A percentile compares a stretch with the other conserved stretches of the same genome.
These are phyloP conservation scores for Podospora appendiculata DNA, from an alignment of 495 filamentous ascomycete species.

Conservation along the genomic window DNA sequence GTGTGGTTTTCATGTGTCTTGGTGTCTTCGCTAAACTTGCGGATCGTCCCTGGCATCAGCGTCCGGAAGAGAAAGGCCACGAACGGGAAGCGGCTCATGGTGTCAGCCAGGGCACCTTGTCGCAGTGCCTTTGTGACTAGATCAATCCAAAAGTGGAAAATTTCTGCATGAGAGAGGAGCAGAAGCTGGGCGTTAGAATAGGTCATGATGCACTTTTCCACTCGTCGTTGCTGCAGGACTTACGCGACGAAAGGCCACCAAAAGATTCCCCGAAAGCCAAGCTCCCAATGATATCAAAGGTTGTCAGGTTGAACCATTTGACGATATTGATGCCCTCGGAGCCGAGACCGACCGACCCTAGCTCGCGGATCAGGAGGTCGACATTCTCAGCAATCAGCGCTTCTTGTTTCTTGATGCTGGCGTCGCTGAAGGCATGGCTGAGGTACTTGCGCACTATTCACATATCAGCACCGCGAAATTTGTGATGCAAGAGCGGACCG, in stretches of 20 bases:
- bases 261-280: too few relatives aligned
- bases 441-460: constrained; percentile 27
- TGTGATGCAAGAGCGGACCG: too few relatives aligned
- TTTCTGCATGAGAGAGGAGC: too few relatives aligned
- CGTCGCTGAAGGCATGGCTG: constrained; percentile 40
- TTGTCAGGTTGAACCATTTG: constrained; percentile 45
- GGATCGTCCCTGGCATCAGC: too few relatives aligned
- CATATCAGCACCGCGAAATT: too few relatives aligned
- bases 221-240: too few relatives aligned
- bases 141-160: too few relatives aligned
- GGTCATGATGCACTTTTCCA: too few relatives aligned
- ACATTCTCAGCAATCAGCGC: background rate
- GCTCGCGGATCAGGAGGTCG: too few relatives aligned
- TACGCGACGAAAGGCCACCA: too few relatives aligned
- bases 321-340: constrained; percentile 17
- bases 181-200: too few relatives aligned
- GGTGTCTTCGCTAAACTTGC: background rate
- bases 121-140: background rate
- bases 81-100: constrained; percentile 11
- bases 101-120: background rate
- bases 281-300: constrained; percentile 48
- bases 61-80: background rate
- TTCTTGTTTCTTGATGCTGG: constrained; percentile 29
- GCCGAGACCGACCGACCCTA: background rate
- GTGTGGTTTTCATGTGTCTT: background rate